Percentiles rank a stretch among this genome's conserved stretches.
phyloP scores from a whole-genome alignment of 257 asterid genomes.

The Gentiana macrophylla region DNA sequence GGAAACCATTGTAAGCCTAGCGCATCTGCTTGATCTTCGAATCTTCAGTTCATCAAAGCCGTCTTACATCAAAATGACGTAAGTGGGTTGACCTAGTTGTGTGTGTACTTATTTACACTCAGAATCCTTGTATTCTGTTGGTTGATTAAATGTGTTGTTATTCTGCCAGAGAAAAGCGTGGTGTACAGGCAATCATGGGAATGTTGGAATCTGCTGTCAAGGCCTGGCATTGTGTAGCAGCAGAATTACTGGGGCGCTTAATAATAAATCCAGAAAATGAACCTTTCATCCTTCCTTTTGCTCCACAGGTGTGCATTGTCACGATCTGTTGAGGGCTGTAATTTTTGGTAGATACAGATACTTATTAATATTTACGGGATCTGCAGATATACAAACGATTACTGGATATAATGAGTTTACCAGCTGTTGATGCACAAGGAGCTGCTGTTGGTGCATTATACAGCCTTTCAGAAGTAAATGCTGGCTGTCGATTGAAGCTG shows the following conservation, averaged over 20 bases:
- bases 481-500: conserved; percentile 90
- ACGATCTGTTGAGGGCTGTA: not conserved
- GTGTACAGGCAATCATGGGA: conserved; percentile 83
- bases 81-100: conserved; percentile 14
- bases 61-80: conserved; percentile 81
- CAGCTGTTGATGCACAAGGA: conserved; percentile 86
- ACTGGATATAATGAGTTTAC: conserved; percentile 81
- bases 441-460: conserved; percentile 94
- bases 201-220: conserved; percentile 80
- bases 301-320: conserved; percentile 53
- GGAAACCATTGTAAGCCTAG: conserved; percentile 85
- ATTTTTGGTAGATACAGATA: not conserved
- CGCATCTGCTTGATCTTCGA: conserved; percentile 81
- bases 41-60: conserved; percentile 87
- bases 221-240: conserved; percentile 97
- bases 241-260: conserved; percentile 86
- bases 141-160: conserved; percentile 8
- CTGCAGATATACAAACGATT: conserved; percentile 73
- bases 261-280: conserved; percentile 93
- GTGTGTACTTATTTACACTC: conserved; percentile 1
- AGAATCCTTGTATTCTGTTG: conserved; percentile 3
- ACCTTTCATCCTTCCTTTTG: conserved; percentile 72
- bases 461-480: conserved; percentile 78
- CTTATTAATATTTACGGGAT: conserved; percentile 4
- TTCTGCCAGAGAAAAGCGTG: conserved; percentile 58